Conservation (phyloP, 208 protist genomes). For the Leishmania lainsoni region DNA sequence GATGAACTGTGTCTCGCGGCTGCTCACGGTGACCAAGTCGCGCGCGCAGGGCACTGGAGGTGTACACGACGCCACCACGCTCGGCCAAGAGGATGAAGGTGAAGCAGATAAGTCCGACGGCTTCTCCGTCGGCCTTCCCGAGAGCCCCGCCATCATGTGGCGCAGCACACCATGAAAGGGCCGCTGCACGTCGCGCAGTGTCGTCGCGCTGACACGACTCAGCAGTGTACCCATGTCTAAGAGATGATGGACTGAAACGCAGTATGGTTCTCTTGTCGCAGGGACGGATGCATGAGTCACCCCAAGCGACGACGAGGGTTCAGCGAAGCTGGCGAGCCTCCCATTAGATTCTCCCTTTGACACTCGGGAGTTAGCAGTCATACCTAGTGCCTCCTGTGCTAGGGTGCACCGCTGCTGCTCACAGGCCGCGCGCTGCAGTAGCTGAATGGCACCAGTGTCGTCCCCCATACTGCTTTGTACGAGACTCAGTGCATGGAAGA, state of each 20-base stretch:
- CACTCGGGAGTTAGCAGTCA: not conserved
- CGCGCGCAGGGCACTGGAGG: slow-evolving; percentile 30
- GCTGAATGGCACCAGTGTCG: slow-evolving; percentile 52
- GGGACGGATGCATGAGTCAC: not conserved
- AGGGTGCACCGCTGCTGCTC: slow-evolving; percentile 27
- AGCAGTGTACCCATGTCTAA: slow-evolving; percentile 71
- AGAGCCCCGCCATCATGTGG: slow-evolving; percentile 24
- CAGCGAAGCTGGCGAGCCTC: not conserved
- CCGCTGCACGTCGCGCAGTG: slow-evolving; percentile 34
- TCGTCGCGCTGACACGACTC: slow-evolving; percentile 38
- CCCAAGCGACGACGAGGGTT: not conserved
- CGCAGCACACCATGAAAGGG: slow-evolving; percentile 49
- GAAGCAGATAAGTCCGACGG: not conserved
- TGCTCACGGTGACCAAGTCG: slow-evolving; percentile 53
- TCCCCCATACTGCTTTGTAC: slow-evolving; percentile 65
- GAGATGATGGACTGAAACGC: slow-evolving; percentile 50
- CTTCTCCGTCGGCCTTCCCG: slow-evolving; percentile 9
- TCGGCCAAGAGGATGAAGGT: not conserved
- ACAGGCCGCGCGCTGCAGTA: slow-evolving; percentile 41
- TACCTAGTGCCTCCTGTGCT: slow-evolving; percentile 5
- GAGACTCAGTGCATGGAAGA: slow-evolving; percentile 75
- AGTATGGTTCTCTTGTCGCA: slow-evolving; percentile 30
- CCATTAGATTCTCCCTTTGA: not conserved
- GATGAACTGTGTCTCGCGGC: slow-evolving; percentile 61
- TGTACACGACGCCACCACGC: slow-evolving; percentile 20